Conservation (phyloP, 192 early-diverging fungal species). For the Borealophlyctis nickersoniae region DNA sequence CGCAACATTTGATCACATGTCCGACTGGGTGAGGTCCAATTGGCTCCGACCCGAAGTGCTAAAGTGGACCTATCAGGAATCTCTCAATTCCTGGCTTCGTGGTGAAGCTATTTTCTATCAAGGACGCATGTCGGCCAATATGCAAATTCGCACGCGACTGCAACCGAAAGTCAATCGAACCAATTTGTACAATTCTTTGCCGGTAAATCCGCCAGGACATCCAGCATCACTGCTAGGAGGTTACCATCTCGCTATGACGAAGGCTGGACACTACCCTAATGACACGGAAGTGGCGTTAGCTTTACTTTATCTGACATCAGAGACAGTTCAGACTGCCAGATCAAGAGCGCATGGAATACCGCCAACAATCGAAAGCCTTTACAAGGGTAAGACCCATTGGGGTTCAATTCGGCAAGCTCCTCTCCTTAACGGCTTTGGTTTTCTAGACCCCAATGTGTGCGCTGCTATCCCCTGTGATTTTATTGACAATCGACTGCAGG, state of each 20-base stretch:
- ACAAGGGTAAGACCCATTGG: conserved; percentile 16
- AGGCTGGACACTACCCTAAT: conserved; percentile 15
- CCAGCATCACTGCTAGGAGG: conserved; percentile 11
- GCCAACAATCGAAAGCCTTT: conserved; percentile 10
- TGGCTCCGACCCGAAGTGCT: conserved; percentile 8
- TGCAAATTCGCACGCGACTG: background rate
- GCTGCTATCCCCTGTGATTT: conserved; percentile 5
- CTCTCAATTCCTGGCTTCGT: conserved; percentile 2
- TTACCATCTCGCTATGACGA: conserved; percentile 24
- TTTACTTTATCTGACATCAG: conserved; percentile 19
- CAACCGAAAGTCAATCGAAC: too few relatives aligned
- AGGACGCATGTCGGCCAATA: conserved; percentile 7
- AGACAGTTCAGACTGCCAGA: conserved; percentile 12
- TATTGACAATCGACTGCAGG: background rate
- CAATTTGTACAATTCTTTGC: background rate
- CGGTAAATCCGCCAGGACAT: background rate
- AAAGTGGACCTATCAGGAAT: background rate
- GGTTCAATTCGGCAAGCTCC: background rate
- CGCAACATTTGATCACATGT: background rate
- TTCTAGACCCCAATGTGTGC: conserved; percentile 13
- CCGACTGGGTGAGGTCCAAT: conserved; percentile 1
- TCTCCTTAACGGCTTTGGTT: background rate
- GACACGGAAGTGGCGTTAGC: conserved; percentile 15
- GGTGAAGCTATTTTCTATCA: conserved; percentile 24
- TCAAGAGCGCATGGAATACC: conserved; percentile 14